A percentile compares a stretch with the other conserved stretches of the same genome.
Conservation (phyloP, 495 filamentous ascomycete genomes). For the Neurospora sp. region DNA sequence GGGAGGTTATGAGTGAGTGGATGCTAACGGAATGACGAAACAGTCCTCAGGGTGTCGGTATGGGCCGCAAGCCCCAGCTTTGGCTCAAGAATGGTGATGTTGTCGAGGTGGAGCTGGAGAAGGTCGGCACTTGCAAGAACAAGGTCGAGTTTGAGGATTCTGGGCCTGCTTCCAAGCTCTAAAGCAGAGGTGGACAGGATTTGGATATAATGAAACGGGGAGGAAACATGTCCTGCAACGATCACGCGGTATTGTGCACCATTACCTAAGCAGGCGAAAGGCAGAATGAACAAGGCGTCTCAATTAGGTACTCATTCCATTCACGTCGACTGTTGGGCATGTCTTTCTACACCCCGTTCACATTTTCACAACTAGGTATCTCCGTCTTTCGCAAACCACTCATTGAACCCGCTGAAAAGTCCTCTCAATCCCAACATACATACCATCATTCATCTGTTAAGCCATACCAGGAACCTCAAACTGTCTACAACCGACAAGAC, state of each 20-base stretch:
- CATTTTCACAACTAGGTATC: no score
- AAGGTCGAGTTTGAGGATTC: conserved; percentile 53
- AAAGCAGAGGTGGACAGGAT: background rate
- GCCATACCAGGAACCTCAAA: no score
- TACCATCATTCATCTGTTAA: no score
- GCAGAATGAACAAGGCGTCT: no score
- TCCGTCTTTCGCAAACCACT: no score
- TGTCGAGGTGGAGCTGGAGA: conserved; percentile 65
- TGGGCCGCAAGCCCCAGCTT: conserved; percentile 60
- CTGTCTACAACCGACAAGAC: no score
- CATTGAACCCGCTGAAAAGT: no score
- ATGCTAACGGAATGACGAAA: background rate
- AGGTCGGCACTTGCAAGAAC: conserved; percentile 62
- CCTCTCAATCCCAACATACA: no score
- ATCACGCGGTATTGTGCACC: background rate
- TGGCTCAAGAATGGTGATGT: conserved; percentile 75
- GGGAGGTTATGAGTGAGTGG: background rate
- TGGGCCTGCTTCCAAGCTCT: conserved; percentile 42
- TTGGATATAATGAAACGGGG: background rate
- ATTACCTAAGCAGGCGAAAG: no score
- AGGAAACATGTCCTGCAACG: background rate
- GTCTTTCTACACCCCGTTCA: no score
- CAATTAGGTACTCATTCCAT: no score
- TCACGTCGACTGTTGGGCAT: no score
- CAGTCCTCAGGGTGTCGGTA: conserved; percentile 68